Evolutionary conservation across 2,329 filamentous ascomycete genomes (phyloP), one percentile per base, ranked within the genome.

Genomic region (Pseudogymnoascus sp.): DNA sequence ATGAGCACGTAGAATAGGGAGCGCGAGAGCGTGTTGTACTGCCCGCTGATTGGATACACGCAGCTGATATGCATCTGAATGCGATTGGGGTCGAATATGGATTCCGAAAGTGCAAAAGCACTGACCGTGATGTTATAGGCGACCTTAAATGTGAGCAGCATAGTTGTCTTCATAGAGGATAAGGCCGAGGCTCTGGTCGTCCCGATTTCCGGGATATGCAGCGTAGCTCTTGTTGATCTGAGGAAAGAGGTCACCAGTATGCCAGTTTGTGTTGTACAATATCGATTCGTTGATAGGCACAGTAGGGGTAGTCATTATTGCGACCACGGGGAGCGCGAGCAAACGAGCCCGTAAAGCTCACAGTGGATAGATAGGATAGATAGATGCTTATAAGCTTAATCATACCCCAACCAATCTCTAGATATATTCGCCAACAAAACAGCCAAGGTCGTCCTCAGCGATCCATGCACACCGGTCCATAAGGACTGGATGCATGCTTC

Each of bases 11-110:
- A 65, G 60, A 62, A 65, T 0, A 64, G 23, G 28, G 56, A 7
- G 14, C 63, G 36, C 3, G 59, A 43, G 25, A 65, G 60, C 11
- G 61, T 64, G 23, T 62, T 63, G 37, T 65, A 65, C 42, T 62
- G 59, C 6, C 64, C 64, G 21, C 63, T 64, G 37, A 65, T 53
- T 3, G 64, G 59, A 25, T 63, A 64, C 9, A 53, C 21, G 16
- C 63, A 65, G 2, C 2, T 6, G n/a, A 46, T 16, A 31, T 9
- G 2, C 18, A 46, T 43, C 9, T 60, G 46, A 7, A 9, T 12
- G 14, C 43, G 36, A 3, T 16, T n/a, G 2, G 62, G 16, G 36
- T 63, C 62, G 25, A 49, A 61, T 14, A 63, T 25, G 4, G 23
- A 25, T n/a, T 40, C 38, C 5, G 56, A 4, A 11, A 63, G 25